Evolutionary conservation across 495 filamentous ascomycete genomes (phyloP), one percentile per base, ranked within the genome.

Genomic region (Penicillium atrosanguineum): DNA sequence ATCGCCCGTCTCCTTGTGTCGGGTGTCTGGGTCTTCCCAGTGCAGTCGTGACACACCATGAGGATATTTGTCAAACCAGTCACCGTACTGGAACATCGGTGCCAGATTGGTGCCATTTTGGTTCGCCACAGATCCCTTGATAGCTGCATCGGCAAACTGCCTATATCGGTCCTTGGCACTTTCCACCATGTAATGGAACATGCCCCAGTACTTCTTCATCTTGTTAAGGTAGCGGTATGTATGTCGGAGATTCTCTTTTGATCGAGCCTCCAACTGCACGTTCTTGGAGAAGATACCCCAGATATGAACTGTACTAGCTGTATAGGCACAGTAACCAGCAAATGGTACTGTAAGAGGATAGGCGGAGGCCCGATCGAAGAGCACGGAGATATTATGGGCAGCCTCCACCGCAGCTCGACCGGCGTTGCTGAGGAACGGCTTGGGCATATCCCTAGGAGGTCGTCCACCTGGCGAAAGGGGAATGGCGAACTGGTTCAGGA

Each of bases 161-260:
- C 86, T 83, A 68, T 95, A 98, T 51, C 94, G 85, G 52, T 94
- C 89, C 53, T 93, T 92, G 25, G 96, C 79, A 64, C 93, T 95
- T 62, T 97, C 90, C 2, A 88, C 87, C 83, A 97, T 93, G 69
- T 88, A 96, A 64, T 95, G 90, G 66, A 97, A 96, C 85, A 96
- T 91, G 49, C 92, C 94, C 94, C 94, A 98, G 64, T 94, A 91
- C 55, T 87, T 88, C 74, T 95, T 96, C 87, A 97, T 94, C 68
- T 93, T 93, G 55, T 85, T 84, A 21, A 98, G 75, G 55, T 95
- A 98, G 59, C 87, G 86, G 55, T 97, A 86, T 39, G 95, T 97
- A 52, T 85, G 88, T 3, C 87, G 84, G n/a, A 97, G 81, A 63
- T 95, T 89, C 60, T 87, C 83, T 71, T 92, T 96, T 23, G 90